These are phyloP conservation scores for Tephrocybe sp. DNA, from an alignment of 768 basidiomycete species.

Conservation along the genomic window DNA sequence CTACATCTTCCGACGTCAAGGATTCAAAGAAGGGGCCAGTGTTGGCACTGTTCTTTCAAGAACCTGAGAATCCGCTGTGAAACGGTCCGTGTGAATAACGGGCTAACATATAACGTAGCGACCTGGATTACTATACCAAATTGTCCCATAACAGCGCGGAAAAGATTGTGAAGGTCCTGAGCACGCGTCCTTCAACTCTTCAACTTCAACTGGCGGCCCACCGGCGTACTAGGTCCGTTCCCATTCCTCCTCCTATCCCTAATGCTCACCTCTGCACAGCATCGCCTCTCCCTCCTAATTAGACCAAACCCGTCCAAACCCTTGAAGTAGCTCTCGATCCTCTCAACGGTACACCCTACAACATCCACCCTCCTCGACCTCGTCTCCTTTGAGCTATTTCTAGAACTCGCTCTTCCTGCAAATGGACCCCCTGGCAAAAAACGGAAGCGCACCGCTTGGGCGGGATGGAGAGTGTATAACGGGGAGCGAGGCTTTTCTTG, in stretches of 20 bases:
- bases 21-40: no score
- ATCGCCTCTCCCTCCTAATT: slow-evolving; percentile 53
- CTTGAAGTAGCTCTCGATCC: slow-evolving; percentile 59
- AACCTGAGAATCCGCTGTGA: no score
- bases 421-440: no score
- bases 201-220: slow-evolving; percentile 36
- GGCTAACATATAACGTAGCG: no score
- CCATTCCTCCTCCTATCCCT: background rate
- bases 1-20: no score
- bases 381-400: slow-evolving; percentile 69
- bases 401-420: slow-evolving; percentile 53
- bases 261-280: background rate
- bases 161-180: no score
- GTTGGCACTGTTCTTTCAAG: no score
- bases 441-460: no score
- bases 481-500: background rate
- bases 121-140: no score
- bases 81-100: no score
- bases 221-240: slow-evolving; percentile 34
- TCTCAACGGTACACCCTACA: slow-evolving; percentile 65
- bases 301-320: slow-evolving; percentile 52
- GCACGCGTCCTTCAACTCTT: slow-evolving; percentile 51
- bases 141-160: no score
- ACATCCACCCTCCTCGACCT: slow-evolving; percentile 79
- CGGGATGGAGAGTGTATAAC: background rate